Evolutionary conservation across 164 flowering plant species (phyloP), one percentile per base, ranked within the genome.

Genomic region (Magnolia officinalis): DNA sequence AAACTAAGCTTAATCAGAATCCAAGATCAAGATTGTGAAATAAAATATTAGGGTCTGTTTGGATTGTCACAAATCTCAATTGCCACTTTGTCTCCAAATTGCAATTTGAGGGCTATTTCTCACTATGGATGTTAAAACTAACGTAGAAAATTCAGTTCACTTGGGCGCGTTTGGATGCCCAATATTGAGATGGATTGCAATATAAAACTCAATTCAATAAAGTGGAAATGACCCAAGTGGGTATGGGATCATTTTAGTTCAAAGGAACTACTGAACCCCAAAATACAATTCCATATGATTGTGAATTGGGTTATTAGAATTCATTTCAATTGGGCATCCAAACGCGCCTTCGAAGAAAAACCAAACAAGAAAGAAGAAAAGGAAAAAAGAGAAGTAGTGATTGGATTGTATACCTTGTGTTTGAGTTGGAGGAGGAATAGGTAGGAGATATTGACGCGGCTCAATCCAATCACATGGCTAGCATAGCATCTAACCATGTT

Each of bases 401-500:
- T 59, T 59, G 63, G n/a, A 64, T 20, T 20, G 21, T 20, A 20
- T 64, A 64, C 67, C 67, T 64, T 64, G 23, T 18, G 21, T 64
- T 20, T 64, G 13, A 20, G 9, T n/a, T 18, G 21, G 67, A 64
- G 21, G 23, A 64, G 23, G 5, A 64, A 21, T 19, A 20, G 23
- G 67, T 20, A 72, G 72, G 82, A 80, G 82, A 80, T 80, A 80
- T 80, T 80, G 82, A 80, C 82, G 82, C 82, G 82, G 87, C 80
- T 81, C 79, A 81, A 82, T 82, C 80, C 79, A 75, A 84, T 73
- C 76, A 80, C 82, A 82, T 79, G 84, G 87, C 81, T 79, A 74
- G 72, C 37, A 71, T 29, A 23, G 61, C 79, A 63, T 68, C 55
- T 76, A 77, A 64, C 80, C 70, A 66, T 72, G 81, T 73, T 70